Percentiles rank a stretch among this genome's conserved stretches.
Evolutionary conservation across 371 early-diverging fungal species (phyloP).

Genomic region (Lichtheimia hyalospora): DNA sequence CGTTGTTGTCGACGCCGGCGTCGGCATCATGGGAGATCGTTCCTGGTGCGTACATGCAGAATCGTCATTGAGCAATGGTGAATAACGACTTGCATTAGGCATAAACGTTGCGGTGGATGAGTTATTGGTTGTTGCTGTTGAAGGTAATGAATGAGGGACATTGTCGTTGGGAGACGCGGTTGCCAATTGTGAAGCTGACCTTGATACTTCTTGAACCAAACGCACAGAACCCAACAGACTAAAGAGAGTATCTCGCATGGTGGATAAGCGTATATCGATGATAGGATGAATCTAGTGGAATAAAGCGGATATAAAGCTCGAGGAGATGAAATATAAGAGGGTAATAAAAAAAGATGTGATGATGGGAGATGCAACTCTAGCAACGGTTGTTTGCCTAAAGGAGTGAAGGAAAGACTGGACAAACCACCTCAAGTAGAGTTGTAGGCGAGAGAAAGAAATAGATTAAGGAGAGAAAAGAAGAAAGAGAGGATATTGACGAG

Average conservation of each 20-base stretch:
- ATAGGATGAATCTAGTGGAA: no score
- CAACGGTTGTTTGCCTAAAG: neutral
- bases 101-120: no score
- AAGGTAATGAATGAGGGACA: no score
- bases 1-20: no score
- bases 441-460: neutral
- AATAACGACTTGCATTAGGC: no score
- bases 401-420: neutral
- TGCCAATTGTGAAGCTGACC: conserved; percentile 21
- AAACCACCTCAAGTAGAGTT: neutral
- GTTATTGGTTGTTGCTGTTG: no score
- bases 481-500: no score
- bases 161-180: conserved; percentile 5
- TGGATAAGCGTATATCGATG: neutral
- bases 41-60: no score
- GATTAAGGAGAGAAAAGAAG: neutral
- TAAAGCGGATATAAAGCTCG: no score
- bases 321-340: neutral
- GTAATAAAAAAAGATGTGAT: neutral
- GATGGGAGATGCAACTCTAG: no score
- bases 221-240: conserved; percentile 46
- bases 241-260: conserved; percentile 31
- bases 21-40: no score
- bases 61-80: no score
- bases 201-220: conserved; percentile 51